A percentile compares a stretch with the other conserved stretches of the same genome.
Conservation (phyloP, 2,329 filamentous ascomycete species). For the Alternaria atra region DNA sequence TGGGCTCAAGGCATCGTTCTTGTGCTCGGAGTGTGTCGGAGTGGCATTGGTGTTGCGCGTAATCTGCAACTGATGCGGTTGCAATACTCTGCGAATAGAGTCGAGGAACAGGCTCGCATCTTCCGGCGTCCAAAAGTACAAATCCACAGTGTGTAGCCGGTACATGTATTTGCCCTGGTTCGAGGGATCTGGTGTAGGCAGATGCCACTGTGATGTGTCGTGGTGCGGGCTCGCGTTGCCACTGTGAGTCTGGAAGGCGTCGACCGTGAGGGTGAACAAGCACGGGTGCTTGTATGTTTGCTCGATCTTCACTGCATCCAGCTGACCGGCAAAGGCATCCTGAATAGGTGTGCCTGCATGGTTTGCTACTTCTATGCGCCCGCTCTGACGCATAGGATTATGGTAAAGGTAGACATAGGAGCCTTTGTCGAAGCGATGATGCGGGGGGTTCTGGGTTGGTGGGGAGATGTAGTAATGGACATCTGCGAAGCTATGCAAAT, state of each 20-base stretch:
- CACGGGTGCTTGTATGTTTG: conserved; percentile 80
- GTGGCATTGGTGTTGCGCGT: conserved; percentile 49
- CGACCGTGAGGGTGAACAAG: conserved; percentile 72
- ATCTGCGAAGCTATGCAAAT: conserved; percentile 71
- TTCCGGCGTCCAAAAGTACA: conserved; percentile 81
- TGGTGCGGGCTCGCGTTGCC: conserved; percentile 55
- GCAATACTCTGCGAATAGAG: conserved; percentile 71
- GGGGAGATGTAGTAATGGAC: conserved; percentile 80
- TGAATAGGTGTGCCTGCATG: conserved; percentile 77
- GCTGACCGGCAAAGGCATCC: conserved; percentile 78
- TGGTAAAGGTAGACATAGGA: conserved; percentile 85
- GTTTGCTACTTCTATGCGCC: conserved; percentile 80
- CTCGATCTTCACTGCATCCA: conserved; percentile 70
- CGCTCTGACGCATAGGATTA: conserved; percentile 71
- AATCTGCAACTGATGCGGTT: conserved; percentile 61
- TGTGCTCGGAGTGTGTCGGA: conserved; percentile 54
- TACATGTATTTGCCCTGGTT: conserved; percentile 84
- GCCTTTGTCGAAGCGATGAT: conserved; percentile 81
- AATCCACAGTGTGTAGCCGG: conserved; percentile 75
- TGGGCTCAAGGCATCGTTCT: conserved; percentile 66
- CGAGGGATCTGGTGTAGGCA: conserved; percentile 74
- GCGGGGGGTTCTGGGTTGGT: conserved; percentile 72
- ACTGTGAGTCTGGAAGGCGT: conserved; percentile 49
- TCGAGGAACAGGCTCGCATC: conserved; percentile 77
- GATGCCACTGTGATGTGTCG: conserved; percentile 71